A percentile compares a stretch with the other conserved stretches of the same genome.
Evolutionary conservation across 2,329 filamentous ascomycete species (phyloP).

Genomic region (Venturia oleaginea): DNA sequence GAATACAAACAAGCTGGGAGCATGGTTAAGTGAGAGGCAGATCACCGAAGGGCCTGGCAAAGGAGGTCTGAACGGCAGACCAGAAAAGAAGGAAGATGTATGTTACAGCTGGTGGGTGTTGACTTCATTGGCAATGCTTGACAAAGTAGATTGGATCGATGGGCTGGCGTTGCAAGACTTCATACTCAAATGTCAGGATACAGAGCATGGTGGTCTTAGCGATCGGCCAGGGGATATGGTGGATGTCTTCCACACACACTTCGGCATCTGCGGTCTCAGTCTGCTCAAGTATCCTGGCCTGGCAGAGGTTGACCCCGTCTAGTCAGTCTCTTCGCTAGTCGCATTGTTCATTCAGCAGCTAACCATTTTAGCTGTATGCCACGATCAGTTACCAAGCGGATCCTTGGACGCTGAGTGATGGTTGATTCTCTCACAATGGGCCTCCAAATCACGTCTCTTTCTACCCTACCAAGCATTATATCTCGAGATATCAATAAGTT

Average conservation of each 20-base stretch:
- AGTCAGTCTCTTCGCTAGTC: conserved; percentile 43
- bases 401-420: background rate
- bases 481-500: too few relatives aligned
- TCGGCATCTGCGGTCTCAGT: conserved; percentile 81
- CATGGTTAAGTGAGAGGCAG: conserved; percentile 91
- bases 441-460: too few relatives aligned
- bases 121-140: conserved; percentile 84
- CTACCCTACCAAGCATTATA: too few relatives aligned
- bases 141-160: conserved; percentile 87
- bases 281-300: conserved; percentile 65
- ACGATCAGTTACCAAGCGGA: conserved; percentile 8
- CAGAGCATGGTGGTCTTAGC: conserved; percentile 72
- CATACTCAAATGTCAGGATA: conserved; percentile 73
- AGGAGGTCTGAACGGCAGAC: conserved; percentile 85
- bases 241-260: conserved; percentile 92
- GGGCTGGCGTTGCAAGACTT: conserved; percentile 66
- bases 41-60: conserved; percentile 45
- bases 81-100: conserved; percentile 92
- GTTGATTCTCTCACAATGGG: background rate
- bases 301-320: conserved; percentile 75
- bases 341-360: background rate
- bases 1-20: conserved; percentile 67
- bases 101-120: conserved; percentile 99
- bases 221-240: conserved; percentile 92
- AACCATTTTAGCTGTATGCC: conserved; percentile 29